Percentiles rank a stretch among this genome's conserved stretches.
Conservation (phyloP, 495 filamentous ascomycete genomes). For the Rusavskia elegans region DNA sequence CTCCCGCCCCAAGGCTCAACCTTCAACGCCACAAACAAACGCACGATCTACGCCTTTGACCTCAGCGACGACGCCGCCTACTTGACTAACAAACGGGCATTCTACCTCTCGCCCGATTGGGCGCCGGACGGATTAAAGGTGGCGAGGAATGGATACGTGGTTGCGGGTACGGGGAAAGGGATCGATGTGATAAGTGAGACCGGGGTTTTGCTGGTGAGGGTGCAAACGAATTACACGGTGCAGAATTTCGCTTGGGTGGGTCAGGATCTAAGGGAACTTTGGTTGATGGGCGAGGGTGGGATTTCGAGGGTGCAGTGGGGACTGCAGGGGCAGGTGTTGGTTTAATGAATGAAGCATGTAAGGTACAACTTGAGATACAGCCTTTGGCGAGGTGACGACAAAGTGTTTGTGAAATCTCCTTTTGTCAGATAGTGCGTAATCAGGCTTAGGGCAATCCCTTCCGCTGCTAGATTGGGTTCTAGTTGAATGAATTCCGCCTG, state of each 20-base stretch:
- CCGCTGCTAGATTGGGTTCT: too few relatives aligned
- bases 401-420: too few relatives aligned
- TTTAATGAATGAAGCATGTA: background rate
- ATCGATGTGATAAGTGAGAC: slow-evolving; percentile 17
- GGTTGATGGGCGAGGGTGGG: too few relatives aligned
- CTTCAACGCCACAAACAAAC: slow-evolving; percentile 2
- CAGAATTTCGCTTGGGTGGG: slow-evolving; percentile 11
- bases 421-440: too few relatives aligned
- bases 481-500: too few relatives aligned
- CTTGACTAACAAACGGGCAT: slow-evolving; percentile 14
- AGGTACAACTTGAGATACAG: too few relatives aligned
- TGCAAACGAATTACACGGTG: slow-evolving; percentile 19
- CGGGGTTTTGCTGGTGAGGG: slow-evolving; percentile 15
- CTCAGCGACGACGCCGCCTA: slow-evolving; percentile 12
- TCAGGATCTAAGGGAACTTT: too few relatives aligned
- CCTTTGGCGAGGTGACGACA: too few relatives aligned
- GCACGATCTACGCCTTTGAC: slow-evolving; percentile 20
- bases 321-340: slow-evolving; percentile 15
- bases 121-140: slow-evolving; percentile 19
- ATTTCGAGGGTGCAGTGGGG: slow-evolving; percentile 20
- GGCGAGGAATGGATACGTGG: slow-evolving; percentile 15
- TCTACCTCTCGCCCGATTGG: slow-evolving; percentile 13
- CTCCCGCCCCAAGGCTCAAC: slow-evolving; percentile 1
- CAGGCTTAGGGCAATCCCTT: too few relatives aligned
- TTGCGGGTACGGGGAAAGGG: slow-evolving; percentile 9